phyloP scores from a whole-genome alignment of 257 asterid genomes.

The Ligustrum vulgare region DNA sequence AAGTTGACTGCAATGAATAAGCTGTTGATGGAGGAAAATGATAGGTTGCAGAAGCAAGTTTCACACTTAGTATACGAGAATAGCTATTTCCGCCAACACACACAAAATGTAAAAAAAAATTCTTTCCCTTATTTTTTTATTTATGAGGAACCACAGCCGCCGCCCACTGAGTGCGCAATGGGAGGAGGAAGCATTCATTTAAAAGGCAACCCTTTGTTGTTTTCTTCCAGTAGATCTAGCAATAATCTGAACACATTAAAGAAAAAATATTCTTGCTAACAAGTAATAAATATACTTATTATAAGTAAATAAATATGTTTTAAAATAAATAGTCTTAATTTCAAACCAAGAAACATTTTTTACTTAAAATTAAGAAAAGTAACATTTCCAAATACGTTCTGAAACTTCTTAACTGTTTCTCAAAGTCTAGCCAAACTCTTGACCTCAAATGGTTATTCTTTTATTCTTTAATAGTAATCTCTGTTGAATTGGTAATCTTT shows the following conservation, averaged over 20 bases:
- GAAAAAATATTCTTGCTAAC: background rate
- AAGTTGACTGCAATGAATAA: slow-evolving; percentile 91
- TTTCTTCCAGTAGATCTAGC: background rate
- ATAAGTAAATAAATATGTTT: background rate
- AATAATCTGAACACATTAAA: background rate
- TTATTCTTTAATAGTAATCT: background rate
- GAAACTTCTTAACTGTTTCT: background rate
- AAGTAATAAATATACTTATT: too few species aligned
- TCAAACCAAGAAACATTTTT: background rate
- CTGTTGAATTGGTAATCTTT: background rate
- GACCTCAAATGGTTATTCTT: background rate
- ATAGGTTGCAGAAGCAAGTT: slow-evolving; percentile 94
- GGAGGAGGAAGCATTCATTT: background rate
- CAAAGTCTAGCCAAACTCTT: background rate
- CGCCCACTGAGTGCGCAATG: too few species aligned
- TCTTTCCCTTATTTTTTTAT: background rate
- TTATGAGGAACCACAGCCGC: too few species aligned
- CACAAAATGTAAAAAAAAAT: slow-evolving; percentile 55
- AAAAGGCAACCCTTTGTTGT: background rate
- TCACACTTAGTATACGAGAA: slow-evolving; percentile 92
- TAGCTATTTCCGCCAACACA: slow-evolving; percentile 79
- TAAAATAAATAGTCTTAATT: background rate
- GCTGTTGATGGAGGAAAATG: slow-evolving; percentile 98
- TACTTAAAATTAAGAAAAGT: background rate
- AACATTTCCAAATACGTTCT: background rate